A percentile compares a stretch with the other conserved stretches of the same genome.
Evolutionary conservation across 2,329 filamentous ascomycete species (phyloP).

Genomic region (Diaporthe amygdali): DNA sequence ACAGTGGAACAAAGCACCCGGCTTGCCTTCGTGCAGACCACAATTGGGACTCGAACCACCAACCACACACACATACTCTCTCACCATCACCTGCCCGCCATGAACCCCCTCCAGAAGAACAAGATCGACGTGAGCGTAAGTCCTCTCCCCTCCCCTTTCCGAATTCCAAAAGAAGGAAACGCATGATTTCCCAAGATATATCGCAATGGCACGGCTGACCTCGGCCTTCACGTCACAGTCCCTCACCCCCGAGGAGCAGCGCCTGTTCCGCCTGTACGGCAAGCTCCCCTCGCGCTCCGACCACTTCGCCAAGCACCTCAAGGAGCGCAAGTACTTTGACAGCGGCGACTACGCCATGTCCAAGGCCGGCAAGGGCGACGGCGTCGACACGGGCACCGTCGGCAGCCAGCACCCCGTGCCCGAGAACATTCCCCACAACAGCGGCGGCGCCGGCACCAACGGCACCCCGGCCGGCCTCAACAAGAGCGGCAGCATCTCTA

Average conservation of each 20-base stretch:
- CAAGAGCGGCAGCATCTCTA: slow-evolving; percentile 41
- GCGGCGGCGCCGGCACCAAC: slow-evolving; percentile 47
- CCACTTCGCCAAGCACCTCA: slow-evolving; percentile 96
- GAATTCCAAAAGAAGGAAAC: slow-evolving; percentile 6
- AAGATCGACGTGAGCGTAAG: slow-evolving; percentile 95
- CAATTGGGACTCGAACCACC: not conserved
- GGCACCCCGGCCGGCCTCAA: slow-evolving; percentile 21
- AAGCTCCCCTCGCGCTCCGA: slow-evolving; percentile 97
- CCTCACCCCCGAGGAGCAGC: slow-evolving; percentile 92
- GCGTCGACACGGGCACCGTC: slow-evolving; percentile 90
- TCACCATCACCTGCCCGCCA: slow-evolving; percentile 45
- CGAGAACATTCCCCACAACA: slow-evolving; percentile 90
- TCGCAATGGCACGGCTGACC: slow-evolving; percentile 2
- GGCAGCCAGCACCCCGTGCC: slow-evolving; percentile 94
- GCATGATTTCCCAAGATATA: not conserved
- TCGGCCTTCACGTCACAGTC: slow-evolving; percentile 59
- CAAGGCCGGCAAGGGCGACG: slow-evolving; percentile 95
- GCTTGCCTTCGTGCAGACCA: not conserved
- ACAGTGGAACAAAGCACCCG: not conserved
- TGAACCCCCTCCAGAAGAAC: slow-evolving; percentile 99
- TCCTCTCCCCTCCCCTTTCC: slow-evolving; percentile 33
- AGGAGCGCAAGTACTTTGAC: slow-evolving; percentile 99
- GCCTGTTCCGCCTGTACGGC: slow-evolving; percentile 95
- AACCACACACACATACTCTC: not conserved
- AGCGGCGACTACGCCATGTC: slow-evolving; percentile 95